Evolutionary conservation across 257 asterid species (phyloP), one percentile per base, ranked within the genome.

Genomic region (Solanum chiquidenum): DNA sequence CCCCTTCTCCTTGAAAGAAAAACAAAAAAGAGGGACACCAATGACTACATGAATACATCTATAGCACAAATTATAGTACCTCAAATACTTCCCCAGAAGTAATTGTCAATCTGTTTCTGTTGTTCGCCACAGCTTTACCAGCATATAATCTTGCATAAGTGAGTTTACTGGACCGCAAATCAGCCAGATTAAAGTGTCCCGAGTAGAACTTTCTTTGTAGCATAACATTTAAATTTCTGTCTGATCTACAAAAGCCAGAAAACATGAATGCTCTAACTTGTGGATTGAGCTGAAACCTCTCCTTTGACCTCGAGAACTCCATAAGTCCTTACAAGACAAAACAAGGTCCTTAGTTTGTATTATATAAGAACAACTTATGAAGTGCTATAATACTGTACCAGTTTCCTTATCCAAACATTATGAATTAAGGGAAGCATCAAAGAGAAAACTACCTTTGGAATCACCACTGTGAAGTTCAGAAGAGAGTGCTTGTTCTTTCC

Each of bases 81-180:
- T 77, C 84, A 77, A 77, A 27, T 77, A 27, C 60, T 77, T 42
- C 23, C 20, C 68, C 34, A 27, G 64, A 42, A 18, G 42, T 18
- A 62, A 79, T 49, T 25, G 85, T 83, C 87, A 80, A 86, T 86
- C 74, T 34, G 21, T 80, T 83, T 89, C 58, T 29, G 46, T 21
- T 21, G 20, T 9, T 86, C 83, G 79, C 83, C 66, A 68, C 62
- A 79, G 38, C 49, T 76, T 44, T 71, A 86, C 27, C 72, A 34
- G 76, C 87, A 69, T 82, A 84, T 42, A 86, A 55, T 52, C 62
- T 86, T 49, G 87, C 69, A 80, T 82, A 62, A n/a, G 76, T 38
- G 38, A 86, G 85, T 86, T 89, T 89, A 52, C 18, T 86, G 46
- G 90, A 89, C 68, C n/a, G 49, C 69, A 86, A 80, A 37, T 89